Evolutionary conservation across 805 yeast genomes (phyloP).

Genomic region (Ogataea pilisensis): DNA sequence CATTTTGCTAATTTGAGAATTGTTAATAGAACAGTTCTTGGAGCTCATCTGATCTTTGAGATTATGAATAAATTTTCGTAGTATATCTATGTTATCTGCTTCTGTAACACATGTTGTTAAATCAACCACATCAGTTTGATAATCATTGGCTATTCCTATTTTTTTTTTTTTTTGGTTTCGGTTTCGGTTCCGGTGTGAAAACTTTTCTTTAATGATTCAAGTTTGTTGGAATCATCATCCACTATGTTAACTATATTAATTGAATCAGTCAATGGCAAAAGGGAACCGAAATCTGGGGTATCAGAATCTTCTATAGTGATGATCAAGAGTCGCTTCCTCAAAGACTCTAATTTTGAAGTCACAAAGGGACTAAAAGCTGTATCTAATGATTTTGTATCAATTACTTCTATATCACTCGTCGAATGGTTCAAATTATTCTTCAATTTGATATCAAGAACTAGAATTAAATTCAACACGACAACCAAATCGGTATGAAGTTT

Average conservation of each 20-base stretch:
- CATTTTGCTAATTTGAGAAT: constrained; percentile 17
- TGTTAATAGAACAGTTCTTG: background rate
- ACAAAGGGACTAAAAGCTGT: constrained; percentile 14
- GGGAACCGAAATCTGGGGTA: constrained; percentile 5
- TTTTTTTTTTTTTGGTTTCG: no score
- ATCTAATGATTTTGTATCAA: constrained; percentile 2
- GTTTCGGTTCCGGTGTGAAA: no score
- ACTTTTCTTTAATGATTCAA: constrained; percentile 1
- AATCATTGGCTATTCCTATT: background rate
- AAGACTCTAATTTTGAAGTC: constrained; percentile 7
- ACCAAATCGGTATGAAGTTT: constrained; percentile 17
- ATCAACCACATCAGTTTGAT: constrained; percentile 9
- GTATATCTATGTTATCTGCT: constrained; percentile 9
- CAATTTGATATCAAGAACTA: constrained; percentile 10
- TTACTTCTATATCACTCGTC: background rate
- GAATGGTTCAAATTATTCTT: no score
- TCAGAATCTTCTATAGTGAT: constrained; percentile 3
- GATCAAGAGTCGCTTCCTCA: constrained; percentile 12
- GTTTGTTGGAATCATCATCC: constrained; percentile 7
- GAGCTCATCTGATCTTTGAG: constrained; percentile 2
- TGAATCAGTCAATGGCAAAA: constrained; percentile 11
- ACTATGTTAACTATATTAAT: constrained; percentile 8
- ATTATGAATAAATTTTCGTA: constrained; percentile 1
- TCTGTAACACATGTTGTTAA: constrained; percentile 4
- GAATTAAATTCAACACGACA: constrained; percentile 18